Conservation (phyloP, 2,329 filamentous ascomycete species). For the Cadophora sp. region DNA sequence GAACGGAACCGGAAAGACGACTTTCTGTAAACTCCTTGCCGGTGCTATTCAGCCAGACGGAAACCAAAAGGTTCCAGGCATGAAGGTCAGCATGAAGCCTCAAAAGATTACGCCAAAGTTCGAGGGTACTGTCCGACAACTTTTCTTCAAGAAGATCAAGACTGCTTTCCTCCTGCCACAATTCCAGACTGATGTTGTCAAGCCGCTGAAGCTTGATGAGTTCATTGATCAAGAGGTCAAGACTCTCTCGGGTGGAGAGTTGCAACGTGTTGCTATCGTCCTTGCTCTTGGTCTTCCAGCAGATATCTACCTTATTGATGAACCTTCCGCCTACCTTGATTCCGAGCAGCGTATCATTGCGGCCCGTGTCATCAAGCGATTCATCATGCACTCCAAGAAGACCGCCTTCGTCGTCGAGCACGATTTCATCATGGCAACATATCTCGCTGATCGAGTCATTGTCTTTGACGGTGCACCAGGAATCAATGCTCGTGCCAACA, state of each 20-base stretch:
- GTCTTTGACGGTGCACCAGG: slow-evolving; percentile 97
- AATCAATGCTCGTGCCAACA: slow-evolving; percentile 85
- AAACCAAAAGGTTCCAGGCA: slow-evolving; percentile 78
- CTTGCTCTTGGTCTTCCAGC: slow-evolving; percentile 94
- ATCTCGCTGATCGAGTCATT: slow-evolving; percentile 89
- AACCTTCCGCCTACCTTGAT: slow-evolving; percentile 96
- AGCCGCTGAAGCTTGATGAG: slow-evolving; percentile 98
- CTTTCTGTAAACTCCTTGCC: slow-evolving; percentile 95
- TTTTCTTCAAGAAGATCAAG: slow-evolving; percentile 99
- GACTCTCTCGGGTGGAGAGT: slow-evolving; percentile 97
- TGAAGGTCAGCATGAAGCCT: slow-evolving; percentile 99
- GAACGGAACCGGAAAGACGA: slow-evolving; percentile 99
- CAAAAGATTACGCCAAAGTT: slow-evolving; percentile 99
- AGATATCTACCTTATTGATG: slow-evolving; percentile 98
- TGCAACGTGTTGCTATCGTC: slow-evolving; percentile 98
- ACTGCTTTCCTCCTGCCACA: slow-evolving; percentile 94
- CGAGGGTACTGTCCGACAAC: slow-evolving; percentile 91
- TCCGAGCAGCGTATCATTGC: slow-evolving; percentile 99
- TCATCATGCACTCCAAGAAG: slow-evolving; percentile 99
- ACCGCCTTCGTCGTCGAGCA: slow-evolving; percentile 99
- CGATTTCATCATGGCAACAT: slow-evolving; percentile 96
- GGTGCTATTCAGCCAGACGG: slow-evolving; percentile 92
- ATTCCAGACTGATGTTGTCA: slow-evolving; percentile 99
- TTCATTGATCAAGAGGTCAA: slow-evolving; percentile 99
- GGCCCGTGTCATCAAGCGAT: slow-evolving; percentile 97